phyloP scores from a whole-genome alignment of 2,329 filamentous ascomycete genomes.

The Phialophora expanda region DNA sequence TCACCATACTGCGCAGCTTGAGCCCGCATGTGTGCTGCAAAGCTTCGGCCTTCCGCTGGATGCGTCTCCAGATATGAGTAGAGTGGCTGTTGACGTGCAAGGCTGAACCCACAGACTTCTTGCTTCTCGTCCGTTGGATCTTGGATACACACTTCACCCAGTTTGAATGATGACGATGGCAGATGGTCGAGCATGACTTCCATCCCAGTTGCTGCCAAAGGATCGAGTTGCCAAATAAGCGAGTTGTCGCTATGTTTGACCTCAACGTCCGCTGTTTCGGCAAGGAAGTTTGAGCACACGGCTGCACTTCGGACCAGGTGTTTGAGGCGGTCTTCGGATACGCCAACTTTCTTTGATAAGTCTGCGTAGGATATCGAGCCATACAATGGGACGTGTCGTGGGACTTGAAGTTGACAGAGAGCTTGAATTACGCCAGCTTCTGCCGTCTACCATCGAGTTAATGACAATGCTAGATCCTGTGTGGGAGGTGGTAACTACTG shows the following conservation, averaged over 20 bases:
- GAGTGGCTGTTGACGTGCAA: conserved; percentile 17
- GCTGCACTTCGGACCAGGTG: conserved; percentile 21
- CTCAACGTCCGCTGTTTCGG: conserved; percentile 20
- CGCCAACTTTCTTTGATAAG: conserved; percentile 17
- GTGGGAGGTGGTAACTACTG: background rate
- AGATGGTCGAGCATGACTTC: conserved; percentile 28
- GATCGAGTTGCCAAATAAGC: conserved; percentile 25
- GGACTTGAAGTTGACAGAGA: conserved; percentile 23
- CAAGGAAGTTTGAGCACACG: conserved; percentile 24
- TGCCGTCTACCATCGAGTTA: conserved; percentile 11
- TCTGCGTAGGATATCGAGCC: conserved; percentile 25
- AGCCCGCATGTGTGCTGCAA: conserved; percentile 27
- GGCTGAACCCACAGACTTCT: conserved; percentile 22
- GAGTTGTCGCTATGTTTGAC: conserved; percentile 25
- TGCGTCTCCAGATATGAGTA: conserved; percentile 21
- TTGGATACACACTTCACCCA: conserved; percentile 19
- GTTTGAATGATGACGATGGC: conserved; percentile 20
- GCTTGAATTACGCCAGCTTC: conserved; percentile 28
- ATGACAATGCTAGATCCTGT: background rate
- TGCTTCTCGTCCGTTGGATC: conserved; percentile 23
- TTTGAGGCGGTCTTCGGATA: conserved; percentile 23
- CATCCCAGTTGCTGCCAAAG: conserved; percentile 20
- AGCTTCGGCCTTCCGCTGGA: conserved; percentile 20
- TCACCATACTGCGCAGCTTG: conserved; percentile 21
- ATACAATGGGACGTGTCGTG: conserved; percentile 18